Percentiles rank a stretch among this genome's conserved stretches.
These are phyloP conservation scores for Neoarthrinium moseri DNA, from an alignment of 2,329 filamentous ascomycete species.

Conservation along the genomic window DNA sequence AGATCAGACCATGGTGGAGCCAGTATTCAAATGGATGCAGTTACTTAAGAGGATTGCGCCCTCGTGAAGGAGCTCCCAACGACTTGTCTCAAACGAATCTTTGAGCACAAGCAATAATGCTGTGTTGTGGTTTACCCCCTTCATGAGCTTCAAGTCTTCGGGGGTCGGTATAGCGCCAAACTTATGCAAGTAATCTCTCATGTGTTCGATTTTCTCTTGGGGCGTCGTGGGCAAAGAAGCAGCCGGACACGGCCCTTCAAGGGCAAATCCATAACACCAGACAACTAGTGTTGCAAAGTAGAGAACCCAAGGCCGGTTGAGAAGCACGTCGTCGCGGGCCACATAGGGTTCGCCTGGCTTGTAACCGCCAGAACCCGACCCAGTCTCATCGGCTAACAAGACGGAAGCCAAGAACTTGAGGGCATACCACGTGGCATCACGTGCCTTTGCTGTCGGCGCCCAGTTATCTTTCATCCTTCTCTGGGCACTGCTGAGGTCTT, in stretches of 20 bases:
- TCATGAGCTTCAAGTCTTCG: conserved; percentile 71
- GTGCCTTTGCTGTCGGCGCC: conserved; percentile 84
- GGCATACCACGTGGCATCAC: conserved; percentile 91
- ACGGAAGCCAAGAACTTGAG: conserved; percentile 87
- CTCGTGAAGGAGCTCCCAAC: conserved; percentile 91
- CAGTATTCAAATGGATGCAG: conserved; percentile 64
- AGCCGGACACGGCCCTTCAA: conserved; percentile 72
- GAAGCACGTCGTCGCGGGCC: conserved; percentile 81
- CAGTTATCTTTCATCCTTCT: conserved; percentile 84
- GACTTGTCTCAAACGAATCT: conserved; percentile 76
- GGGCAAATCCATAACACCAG: conserved; percentile 90
- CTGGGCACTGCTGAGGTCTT: conserved; percentile 77
- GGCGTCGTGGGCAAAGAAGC: conserved; percentile 52
- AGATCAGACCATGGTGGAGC: conserved; percentile 14
- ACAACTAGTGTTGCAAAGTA: conserved; percentile 92
- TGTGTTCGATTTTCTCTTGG: conserved; percentile 70
- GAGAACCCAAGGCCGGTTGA: conserved; percentile 92
- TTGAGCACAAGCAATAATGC: conserved; percentile 79
- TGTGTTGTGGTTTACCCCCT: conserved; percentile 78
- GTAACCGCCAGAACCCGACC: conserved; percentile 36
- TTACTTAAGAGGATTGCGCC: conserved; percentile 77
- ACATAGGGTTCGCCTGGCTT: conserved; percentile 59
- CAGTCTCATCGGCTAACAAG: conserved; percentile 58
- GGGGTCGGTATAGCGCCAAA: conserved; percentile 73
- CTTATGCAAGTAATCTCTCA: conserved; percentile 74